Evolutionary conservation across 169 alveolate genomes (phyloP).

Genomic region (Plasmodium falciparum): DNA sequence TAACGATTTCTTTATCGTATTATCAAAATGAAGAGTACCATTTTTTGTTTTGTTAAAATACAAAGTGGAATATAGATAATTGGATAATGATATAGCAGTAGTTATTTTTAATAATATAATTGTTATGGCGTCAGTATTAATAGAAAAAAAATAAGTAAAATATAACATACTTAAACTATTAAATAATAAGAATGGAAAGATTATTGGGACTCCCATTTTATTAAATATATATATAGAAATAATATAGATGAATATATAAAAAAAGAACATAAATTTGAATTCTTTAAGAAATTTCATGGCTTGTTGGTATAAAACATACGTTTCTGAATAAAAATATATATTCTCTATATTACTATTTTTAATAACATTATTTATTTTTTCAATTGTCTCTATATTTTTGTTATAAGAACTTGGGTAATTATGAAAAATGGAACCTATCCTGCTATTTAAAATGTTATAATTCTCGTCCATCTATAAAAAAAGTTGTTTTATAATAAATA

Average conservation of each 20-base stretch:
- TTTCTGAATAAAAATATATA: slow-evolving; percentile 56
- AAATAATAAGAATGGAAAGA: slow-evolving; percentile 46
- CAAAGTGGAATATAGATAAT: slow-evolving; percentile 44
- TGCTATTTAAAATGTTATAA: slow-evolving; percentile 19
- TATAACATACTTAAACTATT: slow-evolving; percentile 43
- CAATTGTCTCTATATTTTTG: slow-evolving; percentile 14
- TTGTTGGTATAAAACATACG: slow-evolving; percentile 43
- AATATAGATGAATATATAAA: slow-evolving; percentile 22
- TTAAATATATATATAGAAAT: slow-evolving; percentile 38
- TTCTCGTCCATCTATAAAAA: slow-evolving; percentile 43
- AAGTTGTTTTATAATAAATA: neutral
- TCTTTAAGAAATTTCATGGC: slow-evolving; percentile 29
- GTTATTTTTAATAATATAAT: slow-evolving; percentile 24
- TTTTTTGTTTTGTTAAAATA: slow-evolving; percentile 15
- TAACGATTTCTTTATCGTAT: slow-evolving; percentile 5
- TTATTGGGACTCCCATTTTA: slow-evolving; percentile 15
- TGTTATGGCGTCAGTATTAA: slow-evolving; percentile 47
- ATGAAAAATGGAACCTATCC: slow-evolving; percentile 43
- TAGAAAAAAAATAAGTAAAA: slow-evolving; percentile 15
- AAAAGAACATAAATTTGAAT: slow-evolving; percentile 13
- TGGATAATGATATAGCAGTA: slow-evolving; percentile 38
- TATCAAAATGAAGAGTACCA: neutral
- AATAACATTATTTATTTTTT: slow-evolving; percentile 33
- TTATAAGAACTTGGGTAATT: slow-evolving; percentile 19
- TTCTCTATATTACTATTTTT: slow-evolving; percentile 39